phyloP scores from a whole-genome alignment of 1,284 basidiomycete genomes.

The Microbotryum intermedium region DNA sequence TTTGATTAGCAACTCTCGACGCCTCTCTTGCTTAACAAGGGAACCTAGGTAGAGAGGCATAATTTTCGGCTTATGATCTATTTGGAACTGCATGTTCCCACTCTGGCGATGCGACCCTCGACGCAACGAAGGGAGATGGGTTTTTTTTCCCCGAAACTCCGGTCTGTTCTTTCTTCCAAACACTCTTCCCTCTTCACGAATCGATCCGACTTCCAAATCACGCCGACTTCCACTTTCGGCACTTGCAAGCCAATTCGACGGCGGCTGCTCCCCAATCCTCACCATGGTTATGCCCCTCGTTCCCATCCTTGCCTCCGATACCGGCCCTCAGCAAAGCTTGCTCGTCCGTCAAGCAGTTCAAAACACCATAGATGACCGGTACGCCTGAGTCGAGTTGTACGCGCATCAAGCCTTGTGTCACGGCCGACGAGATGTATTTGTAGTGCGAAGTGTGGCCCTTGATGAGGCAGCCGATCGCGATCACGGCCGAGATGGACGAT shows the following conservation, averaged over 20 bases:
- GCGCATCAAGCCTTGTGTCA: constrained; percentile 86
- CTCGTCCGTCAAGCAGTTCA: constrained; percentile 86
- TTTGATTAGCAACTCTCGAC: too few relatives aligned
- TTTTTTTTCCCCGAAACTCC: too few relatives aligned
- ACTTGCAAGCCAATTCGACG: constrained; percentile 77
- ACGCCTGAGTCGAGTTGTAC: constrained; percentile 84
- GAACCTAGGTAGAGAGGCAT: too few relatives aligned
- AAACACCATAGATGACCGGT: constrained; percentile 94
- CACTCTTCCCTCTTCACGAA: too few relatives aligned
- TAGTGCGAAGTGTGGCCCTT: constrained; percentile 97
- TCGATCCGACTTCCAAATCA: too few relatives aligned
- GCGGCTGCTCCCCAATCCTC: constrained; percentile 94
- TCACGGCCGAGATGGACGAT: constrained; percentile 77
- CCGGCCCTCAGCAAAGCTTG: constrained; percentile 91
- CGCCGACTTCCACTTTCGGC: constrained; percentile 52
- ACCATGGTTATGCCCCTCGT: constrained; percentile 82
- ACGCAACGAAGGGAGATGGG: too few relatives aligned
- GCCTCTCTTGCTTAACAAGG: too few relatives aligned
- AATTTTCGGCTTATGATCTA: too few relatives aligned
- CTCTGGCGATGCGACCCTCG: too few relatives aligned
- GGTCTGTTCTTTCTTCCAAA: too few relatives aligned
- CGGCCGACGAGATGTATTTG: constrained; percentile 93
- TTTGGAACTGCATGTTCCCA: too few relatives aligned
- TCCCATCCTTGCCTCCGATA: constrained; percentile 47
- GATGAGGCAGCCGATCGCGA: constrained; percentile 94